phyloP scores from a whole-genome alignment of 352 stramenopile genomes.

The Phytophthora fragariaefolia region DNA sequence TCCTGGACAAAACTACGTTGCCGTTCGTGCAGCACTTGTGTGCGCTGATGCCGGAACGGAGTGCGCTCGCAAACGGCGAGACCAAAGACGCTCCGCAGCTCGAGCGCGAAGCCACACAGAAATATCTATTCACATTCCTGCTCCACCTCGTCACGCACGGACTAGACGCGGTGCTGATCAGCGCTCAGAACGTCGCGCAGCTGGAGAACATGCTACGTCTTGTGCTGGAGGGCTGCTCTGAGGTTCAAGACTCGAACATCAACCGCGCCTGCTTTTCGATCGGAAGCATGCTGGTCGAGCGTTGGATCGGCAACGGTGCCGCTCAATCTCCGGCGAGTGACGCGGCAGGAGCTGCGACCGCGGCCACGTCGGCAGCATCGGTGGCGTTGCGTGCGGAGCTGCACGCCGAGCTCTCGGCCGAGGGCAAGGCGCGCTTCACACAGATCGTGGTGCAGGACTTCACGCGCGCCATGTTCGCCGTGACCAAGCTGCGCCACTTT shows the following conservation, averaged over 20 bases:
- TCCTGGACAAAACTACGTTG: slow-evolving; percentile 73
- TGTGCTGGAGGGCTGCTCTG: slow-evolving; percentile 69
- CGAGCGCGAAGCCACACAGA: slow-evolving; percentile 80
- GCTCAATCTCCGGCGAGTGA: slow-evolving; percentile 34
- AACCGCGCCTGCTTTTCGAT: slow-evolving; percentile 84
- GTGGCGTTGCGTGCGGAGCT: slow-evolving; percentile 39
- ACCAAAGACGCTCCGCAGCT: slow-evolving; percentile 78
- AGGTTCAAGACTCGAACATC: slow-evolving; percentile 74
- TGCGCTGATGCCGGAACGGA: slow-evolving; percentile 66
- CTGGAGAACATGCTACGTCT: slow-evolving; percentile 73
- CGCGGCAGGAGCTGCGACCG: slow-evolving; percentile 21
- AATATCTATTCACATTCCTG: slow-evolving; percentile 85
- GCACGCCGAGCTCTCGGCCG: slow-evolving; percentile 29
- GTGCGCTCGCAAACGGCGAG: slow-evolving; percentile 47
- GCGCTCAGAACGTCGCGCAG: slow-evolving; percentile 65
- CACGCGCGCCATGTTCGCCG: slow-evolving; percentile 72
- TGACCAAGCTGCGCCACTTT: slow-evolving; percentile 74
- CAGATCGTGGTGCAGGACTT: slow-evolving; percentile 76
- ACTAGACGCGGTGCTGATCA: slow-evolving; percentile 73
- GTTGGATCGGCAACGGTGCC: slow-evolving; percentile 55
- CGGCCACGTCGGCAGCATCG: slow-evolving; percentile 31
- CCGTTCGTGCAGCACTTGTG: slow-evolving; percentile 81
- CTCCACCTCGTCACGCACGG: slow-evolving; percentile 76
- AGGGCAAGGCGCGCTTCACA: slow-evolving; percentile 56
- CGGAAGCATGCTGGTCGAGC: slow-evolving; percentile 65